Evolutionary conservation across 768 basidiomycete species (phyloP), one percentile per base, ranked within the genome.

Genomic region (Macrolepiota dolichaula): DNA sequence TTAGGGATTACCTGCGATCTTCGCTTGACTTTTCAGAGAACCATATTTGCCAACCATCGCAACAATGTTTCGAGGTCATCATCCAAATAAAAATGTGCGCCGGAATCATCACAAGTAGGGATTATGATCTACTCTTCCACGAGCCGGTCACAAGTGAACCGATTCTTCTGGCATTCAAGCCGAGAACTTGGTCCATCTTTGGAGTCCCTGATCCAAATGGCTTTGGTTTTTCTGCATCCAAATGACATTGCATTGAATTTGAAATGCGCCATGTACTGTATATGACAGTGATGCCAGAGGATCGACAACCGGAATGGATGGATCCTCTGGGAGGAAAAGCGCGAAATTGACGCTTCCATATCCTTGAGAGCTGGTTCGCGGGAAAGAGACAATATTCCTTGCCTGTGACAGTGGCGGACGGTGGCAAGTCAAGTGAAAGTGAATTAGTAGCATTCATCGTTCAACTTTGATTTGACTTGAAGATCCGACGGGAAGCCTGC

Each of bases 131-230:
- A 42, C 40, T 60, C 53, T 32, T 37, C 44, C 32, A 49, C 24
- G 24, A 49, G 38, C 55, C n/a, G 35, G 40, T 50, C 52, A 40
- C 52, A 61, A 61, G 9, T 47, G 59, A 61, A 61, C 59, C 59
- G 37, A 47, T 49, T 46, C 22, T 35, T 17, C 40, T 49, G 46
- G 46, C 53, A 52, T 52, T 25, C 59, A 50, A 54, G 36, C 59
- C 52, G 53, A 55, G 46, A 24, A 54, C 17, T 49, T 37, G 42
- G 52, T 35, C 46, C 52, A 55, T 37, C 38, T 59, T 51, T 22
- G 9, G 58, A 35, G 40, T 46, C 38, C 11, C 12, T 11, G 29
- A 50, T 17, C 29, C 40, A 53, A 46, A 5, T 12, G 51, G 40
- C 15, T 2, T 7, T 15, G 12, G 13, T 13, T 52, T 53, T 27